Percentiles rank a stretch among this genome's conserved stretches.
These are phyloP conservation scores for Neurospora discreta DNA, from an alignment of 495 filamentous ascomycete species.

Conservation along the genomic window DNA sequence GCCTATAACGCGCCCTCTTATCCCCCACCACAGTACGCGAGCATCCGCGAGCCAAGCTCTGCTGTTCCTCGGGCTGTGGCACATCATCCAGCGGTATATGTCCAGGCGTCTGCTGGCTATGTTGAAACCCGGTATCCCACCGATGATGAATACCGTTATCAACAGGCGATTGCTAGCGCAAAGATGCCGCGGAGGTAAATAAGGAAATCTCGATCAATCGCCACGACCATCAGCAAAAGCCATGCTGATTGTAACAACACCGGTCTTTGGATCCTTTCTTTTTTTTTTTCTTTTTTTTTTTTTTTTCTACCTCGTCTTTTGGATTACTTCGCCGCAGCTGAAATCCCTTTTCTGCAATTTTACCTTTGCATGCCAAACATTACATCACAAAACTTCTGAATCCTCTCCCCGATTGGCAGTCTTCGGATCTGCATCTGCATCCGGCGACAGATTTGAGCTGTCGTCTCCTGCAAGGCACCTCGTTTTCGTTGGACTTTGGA, in stretches of 20 bases:
- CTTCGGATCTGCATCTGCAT: neutral
- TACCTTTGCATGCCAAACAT: neutral
- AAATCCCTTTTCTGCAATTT: neutral
- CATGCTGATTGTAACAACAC: neutral
- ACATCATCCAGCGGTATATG: slow-evolving; percentile 17
- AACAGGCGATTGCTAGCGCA: neutral
- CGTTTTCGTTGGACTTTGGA: neutral
- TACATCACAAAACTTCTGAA: neutral
- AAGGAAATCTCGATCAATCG: neutral
- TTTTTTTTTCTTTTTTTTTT: neutral
- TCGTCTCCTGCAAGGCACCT: neutral
- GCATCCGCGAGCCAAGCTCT: slow-evolving; percentile 11
- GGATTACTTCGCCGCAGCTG: neutral
- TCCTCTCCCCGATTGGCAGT: neutral
- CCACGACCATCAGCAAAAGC: neutral
- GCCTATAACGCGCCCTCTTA: slow-evolving; percentile 9
- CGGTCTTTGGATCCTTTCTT: neutral
- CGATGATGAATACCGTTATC: slow-evolving; percentile 11
- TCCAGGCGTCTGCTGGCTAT: slow-evolving; percentile 2
- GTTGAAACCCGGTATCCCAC: slow-evolving; percentile 5
- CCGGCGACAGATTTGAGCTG: neutral
- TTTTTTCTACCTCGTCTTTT: neutral
- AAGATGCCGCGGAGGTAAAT: neutral
- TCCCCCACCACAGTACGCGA: slow-evolving; percentile 8
- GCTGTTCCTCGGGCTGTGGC: slow-evolving; percentile 4